Base-by-base conservation (phyloP, 2,329 filamentous ascomycete genomes). In the Colletotrichum graminicola region DNA sequence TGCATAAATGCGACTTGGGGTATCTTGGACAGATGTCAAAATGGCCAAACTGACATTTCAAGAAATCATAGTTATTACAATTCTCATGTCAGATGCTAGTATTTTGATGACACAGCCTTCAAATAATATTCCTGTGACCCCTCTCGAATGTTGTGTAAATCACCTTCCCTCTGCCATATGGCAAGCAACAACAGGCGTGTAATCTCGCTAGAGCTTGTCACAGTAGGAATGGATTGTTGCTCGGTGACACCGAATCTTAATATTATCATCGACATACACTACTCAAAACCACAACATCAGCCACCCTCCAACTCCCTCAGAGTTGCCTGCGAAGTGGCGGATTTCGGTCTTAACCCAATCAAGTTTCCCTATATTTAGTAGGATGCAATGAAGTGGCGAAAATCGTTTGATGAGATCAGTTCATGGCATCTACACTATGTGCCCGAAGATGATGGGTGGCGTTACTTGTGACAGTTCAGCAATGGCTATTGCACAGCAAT, bases 271-370 rank as follows among this genome's bases (percentile, higher is more conserved):
- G 16, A 26, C 16, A 5, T 23, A 34, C 11, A 21, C 34, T 23
- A 34, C 11, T 23, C 34, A 45, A 36, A 54, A 26, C 47, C 45
- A 23, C 39, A 43, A 11, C 26, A 62, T 34, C 47, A 62, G 56
- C 64, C 56, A 54, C 26, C 10, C 8, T 41, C 29, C 32, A 5
- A 52, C 18, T 29, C 14, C 16, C 34, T 29, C 45, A 8, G 21
- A 14, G 21, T 6, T 32, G 45, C 47, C 47, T 26, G 18, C 6
- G 32, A 8, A 18, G 47, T 62, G 60, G 60, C 45, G 32, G 32
- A 2, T 12, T 51, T 63, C 59, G 59, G 29, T 55, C 23, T 21
- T 23, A 26, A 26, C 14, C 59, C 59, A 67, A 67, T 63, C 16
- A 32, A 32, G 1, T 39, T 10, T 66, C 18, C 14, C 8, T 32